Percentiles rank a stretch among this genome's conserved stretches.
Evolutionary conservation across 2,329 filamentous ascomycete species (phyloP).

Genomic region (Macrophomina tecta): DNA sequence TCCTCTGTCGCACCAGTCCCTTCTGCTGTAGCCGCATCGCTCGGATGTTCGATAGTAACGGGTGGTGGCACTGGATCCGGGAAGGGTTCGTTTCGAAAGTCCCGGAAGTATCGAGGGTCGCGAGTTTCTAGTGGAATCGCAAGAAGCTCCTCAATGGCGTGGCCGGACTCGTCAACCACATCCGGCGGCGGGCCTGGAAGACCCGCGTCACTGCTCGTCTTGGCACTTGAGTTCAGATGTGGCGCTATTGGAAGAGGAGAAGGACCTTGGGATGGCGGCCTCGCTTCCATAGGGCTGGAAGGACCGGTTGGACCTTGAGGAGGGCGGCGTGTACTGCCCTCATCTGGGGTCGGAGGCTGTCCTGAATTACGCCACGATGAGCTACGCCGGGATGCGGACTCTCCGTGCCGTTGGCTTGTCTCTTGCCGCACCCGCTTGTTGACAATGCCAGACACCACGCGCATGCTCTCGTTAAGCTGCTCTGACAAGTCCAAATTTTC

Average conservation of each 20-base stretch:
- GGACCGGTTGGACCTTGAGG: background rate
- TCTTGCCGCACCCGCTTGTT: background rate
- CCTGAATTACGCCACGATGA: background rate
- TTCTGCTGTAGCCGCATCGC: background rate
- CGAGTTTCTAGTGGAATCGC: background rate
- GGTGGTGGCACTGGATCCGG: background rate
- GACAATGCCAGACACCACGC: background rate
- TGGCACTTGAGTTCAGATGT: background rate
- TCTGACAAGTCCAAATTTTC: background rate
- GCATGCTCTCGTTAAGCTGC: background rate
- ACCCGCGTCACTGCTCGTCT: background rate
- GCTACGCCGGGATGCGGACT: background rate
- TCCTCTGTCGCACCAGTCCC: background rate
- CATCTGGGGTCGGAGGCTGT: background rate
- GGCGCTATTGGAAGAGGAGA: background rate
- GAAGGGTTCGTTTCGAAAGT: background rate
- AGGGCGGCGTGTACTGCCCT: background rate
- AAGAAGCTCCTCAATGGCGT: background rate
- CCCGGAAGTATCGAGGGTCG: background rate
- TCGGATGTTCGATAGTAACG: no score
- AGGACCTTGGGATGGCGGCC: background rate
- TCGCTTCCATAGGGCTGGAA: background rate
- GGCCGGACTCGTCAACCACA: background rate
- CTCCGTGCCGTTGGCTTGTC: background rate
- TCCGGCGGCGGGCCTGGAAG: background rate